These are phyloP conservation scores for Pleurotus tuber-regium DNA, from an alignment of 768 basidiomycete species.

Conservation along the genomic window DNA sequence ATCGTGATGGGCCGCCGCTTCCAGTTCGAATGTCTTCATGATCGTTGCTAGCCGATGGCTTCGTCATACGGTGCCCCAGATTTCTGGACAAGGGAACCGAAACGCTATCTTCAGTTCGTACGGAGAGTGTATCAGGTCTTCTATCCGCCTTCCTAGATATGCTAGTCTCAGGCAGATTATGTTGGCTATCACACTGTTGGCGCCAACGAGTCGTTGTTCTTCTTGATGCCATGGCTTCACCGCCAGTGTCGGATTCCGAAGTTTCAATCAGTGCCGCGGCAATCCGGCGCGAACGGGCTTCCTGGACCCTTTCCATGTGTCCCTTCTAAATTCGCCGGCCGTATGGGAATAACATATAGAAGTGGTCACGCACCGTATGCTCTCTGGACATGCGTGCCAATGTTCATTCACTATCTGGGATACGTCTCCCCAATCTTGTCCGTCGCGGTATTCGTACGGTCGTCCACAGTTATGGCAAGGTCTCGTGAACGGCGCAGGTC, in stretches of 20 bases:
- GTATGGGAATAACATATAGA: constrained; percentile 8
- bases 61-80: constrained; percentile 4
- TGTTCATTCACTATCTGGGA: constrained; percentile 11
- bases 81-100: constrained; percentile 2
- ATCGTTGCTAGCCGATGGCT: constrained; percentile 1
- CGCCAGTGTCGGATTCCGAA: constrained; percentile 11
- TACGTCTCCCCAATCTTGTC: constrained; percentile 10
- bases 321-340: constrained; percentile 10
- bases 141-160: constrained; percentile 9
- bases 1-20: neutral
- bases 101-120: neutral
- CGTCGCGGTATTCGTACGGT: constrained; percentile 9
- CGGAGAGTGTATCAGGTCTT: constrained; percentile 4
- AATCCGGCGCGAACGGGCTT: constrained; percentile 12
- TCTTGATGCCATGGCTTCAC: constrained; percentile 11
- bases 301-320: constrained; percentile 12
- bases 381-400: constrained; percentile 14
- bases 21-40: neutral
- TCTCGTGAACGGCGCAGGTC: constrained; percentile 10
- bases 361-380: constrained; percentile 13
- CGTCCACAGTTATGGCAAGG: constrained; percentile 10
- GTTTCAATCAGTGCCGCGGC: constrained; percentile 9
- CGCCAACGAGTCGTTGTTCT: constrained; percentile 10
- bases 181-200: constrained; percentile 10
- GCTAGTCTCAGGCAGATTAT: constrained; percentile 4